Conservation (phyloP, 2,329 filamentous ascomycete species). For the Aspergillus arachidicola region DNA sequence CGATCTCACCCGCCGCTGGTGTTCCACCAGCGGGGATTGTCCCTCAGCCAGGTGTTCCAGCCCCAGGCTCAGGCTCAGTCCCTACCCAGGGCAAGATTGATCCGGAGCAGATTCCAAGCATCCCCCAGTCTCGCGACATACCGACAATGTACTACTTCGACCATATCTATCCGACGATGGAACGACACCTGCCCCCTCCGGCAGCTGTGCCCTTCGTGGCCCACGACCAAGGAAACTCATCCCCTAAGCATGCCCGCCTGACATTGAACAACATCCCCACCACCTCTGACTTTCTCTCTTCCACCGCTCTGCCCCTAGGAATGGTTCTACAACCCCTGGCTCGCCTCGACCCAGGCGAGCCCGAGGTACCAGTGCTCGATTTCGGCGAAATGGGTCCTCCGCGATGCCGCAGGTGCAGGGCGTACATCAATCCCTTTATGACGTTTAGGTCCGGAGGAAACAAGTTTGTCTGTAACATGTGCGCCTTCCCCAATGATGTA, state of each 20-base stretch:
- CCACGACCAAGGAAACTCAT: constrained; percentile 95
- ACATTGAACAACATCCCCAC: constrained; percentile 93
- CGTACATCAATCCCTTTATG: constrained; percentile 99
- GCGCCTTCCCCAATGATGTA: constrained; percentile 95
- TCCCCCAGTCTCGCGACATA: constrained; percentile 80
- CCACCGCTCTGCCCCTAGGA: constrained; percentile 83
- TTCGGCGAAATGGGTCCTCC: constrained; percentile 91
- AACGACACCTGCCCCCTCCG: constrained; percentile 87
- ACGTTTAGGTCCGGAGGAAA: constrained; percentile 91
- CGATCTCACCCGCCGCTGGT: constrained; percentile 32
- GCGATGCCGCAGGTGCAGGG: constrained; percentile 85
- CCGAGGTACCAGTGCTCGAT: constrained; percentile 86
- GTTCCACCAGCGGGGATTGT: constrained; percentile 26
- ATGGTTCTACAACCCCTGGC: constrained; percentile 88
- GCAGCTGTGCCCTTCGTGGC: constrained; percentile 86
- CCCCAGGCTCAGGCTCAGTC: constrained; percentile 59
- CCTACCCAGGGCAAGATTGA: constrained; percentile 77
- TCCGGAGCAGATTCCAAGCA: constrained; percentile 88
- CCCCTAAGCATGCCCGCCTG: constrained; percentile 88
- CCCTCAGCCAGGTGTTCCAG: constrained; percentile 39
- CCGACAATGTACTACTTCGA: constrained; percentile 81
- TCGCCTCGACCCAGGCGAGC: constrained; percentile 78
- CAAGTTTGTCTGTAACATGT: constrained; percentile 98
- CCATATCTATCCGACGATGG: constrained; percentile 93
- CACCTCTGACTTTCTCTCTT: constrained; percentile 74